Evolutionary conservation across 2,329 filamentous ascomycete species (phyloP).

Genomic region (Elsinoe ampelina): DNA sequence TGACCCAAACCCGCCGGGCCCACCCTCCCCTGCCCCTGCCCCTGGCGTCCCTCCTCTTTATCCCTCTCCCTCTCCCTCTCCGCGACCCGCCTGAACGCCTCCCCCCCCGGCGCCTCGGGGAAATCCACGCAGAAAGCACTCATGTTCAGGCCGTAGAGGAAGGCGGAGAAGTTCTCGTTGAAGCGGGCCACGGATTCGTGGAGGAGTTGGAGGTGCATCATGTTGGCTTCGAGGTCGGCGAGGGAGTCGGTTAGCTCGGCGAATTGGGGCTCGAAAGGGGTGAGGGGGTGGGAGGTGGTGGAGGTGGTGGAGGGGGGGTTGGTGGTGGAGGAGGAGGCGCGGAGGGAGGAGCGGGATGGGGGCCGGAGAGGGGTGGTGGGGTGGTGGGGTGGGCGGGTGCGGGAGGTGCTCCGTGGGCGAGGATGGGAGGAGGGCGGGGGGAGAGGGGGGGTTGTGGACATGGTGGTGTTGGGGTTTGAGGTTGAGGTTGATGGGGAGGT

Average conservation of each 20-base stretch:
- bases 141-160: slow-evolving; percentile 95
- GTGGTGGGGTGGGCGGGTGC: slow-evolving; percentile 40
- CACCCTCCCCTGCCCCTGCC: background rate
- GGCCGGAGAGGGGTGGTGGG: slow-evolving; percentile 89
- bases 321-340: slow-evolving; percentile 48
- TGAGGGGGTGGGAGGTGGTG: slow-evolving; percentile 58
- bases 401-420: slow-evolving; percentile 15
- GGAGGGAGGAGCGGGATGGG: slow-evolving; percentile 79
- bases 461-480: background rate
- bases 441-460: background rate
- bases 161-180: slow-evolving; percentile 90
- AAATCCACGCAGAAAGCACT: slow-evolving; percentile 99
- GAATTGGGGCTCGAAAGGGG: slow-evolving; percentile 78
- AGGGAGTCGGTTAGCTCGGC: slow-evolving; percentile 88
- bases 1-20: background rate
- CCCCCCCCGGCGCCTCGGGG: slow-evolving; percentile 53
- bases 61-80: background rate
- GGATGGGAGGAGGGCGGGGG: slow-evolving; percentile 11
- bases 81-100: slow-evolving; percentile 13
- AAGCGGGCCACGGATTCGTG: slow-evolving; percentile 90
- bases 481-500: background rate
- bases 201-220: slow-evolving; percentile 95
- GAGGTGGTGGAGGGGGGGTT: slow-evolving; percentile 36
- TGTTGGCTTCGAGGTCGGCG: slow-evolving; percentile 92
- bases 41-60: background rate